Percentiles rank a stretch among this genome's conserved stretches.
These are phyloP conservation scores for Penicillium janthinellum DNA, from an alignment of 2,329 filamentous ascomycete genomes.

Conservation along the genomic window DNA sequence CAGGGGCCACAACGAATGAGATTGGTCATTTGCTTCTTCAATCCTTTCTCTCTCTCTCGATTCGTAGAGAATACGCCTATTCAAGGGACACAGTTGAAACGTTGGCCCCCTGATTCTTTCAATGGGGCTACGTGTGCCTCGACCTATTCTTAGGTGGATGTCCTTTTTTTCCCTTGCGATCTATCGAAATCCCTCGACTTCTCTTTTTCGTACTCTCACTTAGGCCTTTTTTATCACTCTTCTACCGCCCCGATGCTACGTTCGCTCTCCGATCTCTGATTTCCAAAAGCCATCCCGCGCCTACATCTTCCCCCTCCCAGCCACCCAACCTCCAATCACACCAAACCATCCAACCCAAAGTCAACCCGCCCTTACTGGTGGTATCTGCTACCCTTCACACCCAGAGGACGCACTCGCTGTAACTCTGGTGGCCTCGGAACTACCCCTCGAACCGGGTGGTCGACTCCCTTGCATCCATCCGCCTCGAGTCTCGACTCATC, in stretches of 20 bases:
- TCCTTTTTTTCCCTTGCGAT: neutral
- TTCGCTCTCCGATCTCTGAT: neutral
- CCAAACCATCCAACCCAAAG: neutral
- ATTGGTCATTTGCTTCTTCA: neutral
- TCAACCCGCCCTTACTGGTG: neutral
- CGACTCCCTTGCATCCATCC: conserved; percentile 18
- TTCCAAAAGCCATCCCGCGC: neutral
- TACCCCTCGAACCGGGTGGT: neutral
- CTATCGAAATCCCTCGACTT: neutral
- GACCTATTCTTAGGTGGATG: neutral
- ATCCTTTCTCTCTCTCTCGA: too few relatives aligned
- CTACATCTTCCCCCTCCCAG: neutral
- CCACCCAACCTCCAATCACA: neutral
- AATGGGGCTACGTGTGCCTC: neutral
- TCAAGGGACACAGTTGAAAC: neutral
- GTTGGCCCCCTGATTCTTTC: neutral
- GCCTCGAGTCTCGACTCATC: conserved; percentile 6
- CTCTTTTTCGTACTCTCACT: neutral
- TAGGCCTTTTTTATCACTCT: neutral
- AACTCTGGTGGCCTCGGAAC: neutral
- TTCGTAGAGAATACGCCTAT: too few relatives aligned
- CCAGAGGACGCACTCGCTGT: neutral
- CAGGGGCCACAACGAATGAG: neutral
- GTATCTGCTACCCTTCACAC: neutral
- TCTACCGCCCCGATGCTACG: neutral